Evolutionary conservation across 192 early-diverging fungal species (phyloP).

Genomic region (Gonapodya prolifera): DNA sequence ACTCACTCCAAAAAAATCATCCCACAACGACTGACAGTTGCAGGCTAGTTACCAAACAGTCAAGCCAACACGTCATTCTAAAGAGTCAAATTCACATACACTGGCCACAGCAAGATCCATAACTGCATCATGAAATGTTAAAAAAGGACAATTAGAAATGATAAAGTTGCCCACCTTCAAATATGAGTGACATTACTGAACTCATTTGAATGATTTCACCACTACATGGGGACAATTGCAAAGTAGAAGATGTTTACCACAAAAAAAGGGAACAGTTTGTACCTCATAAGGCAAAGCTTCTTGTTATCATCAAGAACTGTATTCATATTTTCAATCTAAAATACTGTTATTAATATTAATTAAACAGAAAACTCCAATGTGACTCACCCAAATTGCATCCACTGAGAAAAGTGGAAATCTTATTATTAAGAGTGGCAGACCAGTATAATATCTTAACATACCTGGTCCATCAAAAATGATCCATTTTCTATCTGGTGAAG

Average conservation of each 20-base stretch:
- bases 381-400: slow-evolving; percentile 36
- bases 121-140: slow-evolving; percentile 50
- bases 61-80: slow-evolving; percentile 7
- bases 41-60: slow-evolving; percentile 18
- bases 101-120: slow-evolving; percentile 56
- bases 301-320: slow-evolving; percentile 46
- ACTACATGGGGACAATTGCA: too few relatives aligned
- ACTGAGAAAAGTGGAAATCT: too few relatives aligned
- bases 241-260: too few relatives aligned
- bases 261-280: too few relatives aligned
- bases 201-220: slow-evolving; percentile 51
- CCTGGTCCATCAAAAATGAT: slow-evolving; percentile 45
- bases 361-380: not conserved
- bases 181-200: slow-evolving; percentile 45
- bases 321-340: slow-evolving; percentile 46
- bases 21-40: slow-evolving; percentile 47
- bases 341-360: not conserved
- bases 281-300: slow-evolving; percentile 45
- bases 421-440: slow-evolving; percentile 1
- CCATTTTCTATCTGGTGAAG: slow-evolving; percentile 45
- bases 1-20: slow-evolving; percentile 46
- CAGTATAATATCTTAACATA: not conserved
- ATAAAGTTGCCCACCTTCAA: slow-evolving; percentile 42
- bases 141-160: slow-evolving; percentile 41
- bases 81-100: slow-evolving; percentile 20